phyloP scores from a whole-genome alignment of 2,329 filamentous ascomycete genomes.

The Fusarium sp. region DNA sequence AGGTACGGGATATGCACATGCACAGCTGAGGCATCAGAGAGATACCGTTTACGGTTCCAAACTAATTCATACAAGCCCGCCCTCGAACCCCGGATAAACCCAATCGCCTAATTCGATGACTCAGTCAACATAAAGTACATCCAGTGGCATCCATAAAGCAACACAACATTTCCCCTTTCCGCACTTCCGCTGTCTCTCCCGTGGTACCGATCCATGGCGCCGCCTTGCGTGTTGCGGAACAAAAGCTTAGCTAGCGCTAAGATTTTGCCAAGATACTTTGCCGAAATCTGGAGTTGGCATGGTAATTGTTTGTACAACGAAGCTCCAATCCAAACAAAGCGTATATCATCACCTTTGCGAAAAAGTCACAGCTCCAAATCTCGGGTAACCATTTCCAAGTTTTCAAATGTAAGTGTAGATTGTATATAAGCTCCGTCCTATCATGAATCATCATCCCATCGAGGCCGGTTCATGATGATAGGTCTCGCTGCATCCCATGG shows the following conservation, averaged over 20 bases:
- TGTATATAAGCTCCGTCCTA: neutral
- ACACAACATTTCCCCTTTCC: neutral
- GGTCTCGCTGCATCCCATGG: slow-evolving; percentile 97
- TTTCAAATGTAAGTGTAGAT: neutral
- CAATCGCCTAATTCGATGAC: neutral
- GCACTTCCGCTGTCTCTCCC: neutral
- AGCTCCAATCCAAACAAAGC: neutral
- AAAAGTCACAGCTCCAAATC: neutral
- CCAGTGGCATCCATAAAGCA: neutral
- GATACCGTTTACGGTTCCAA: neutral
- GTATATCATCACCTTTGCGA: neutral
- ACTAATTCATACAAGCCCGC: neutral
- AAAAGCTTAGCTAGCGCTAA: slow-evolving; percentile 16
- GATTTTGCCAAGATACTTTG: slow-evolving; percentile 1
- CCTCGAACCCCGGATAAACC: neutral
- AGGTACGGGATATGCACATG: neutral
- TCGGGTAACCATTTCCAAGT: neutral
- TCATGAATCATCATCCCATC: slow-evolving; percentile 57
- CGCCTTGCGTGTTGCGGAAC: neutral
- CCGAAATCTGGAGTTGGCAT: neutral
- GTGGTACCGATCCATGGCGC: neutral
- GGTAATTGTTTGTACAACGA: neutral
- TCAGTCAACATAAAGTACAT: neutral
- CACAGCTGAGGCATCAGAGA: neutral
- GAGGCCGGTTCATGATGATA: slow-evolving; percentile 76